phyloP scores from a whole-genome alignment of 495 filamentous ascomycete species.

The Hypomontagnella submonticulosa region DNA sequence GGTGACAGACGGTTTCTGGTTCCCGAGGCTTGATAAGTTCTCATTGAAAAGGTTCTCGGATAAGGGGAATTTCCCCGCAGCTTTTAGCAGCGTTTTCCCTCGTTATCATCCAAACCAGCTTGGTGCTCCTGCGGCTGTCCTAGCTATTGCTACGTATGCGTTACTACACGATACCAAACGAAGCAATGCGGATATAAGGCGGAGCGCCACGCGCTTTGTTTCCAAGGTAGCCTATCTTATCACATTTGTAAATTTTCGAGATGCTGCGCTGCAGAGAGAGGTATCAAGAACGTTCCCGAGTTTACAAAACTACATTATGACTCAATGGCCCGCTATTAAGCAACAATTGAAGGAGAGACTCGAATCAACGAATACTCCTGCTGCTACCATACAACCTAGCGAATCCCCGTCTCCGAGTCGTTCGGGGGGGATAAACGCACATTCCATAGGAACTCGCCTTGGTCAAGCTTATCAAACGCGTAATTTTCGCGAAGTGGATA shows the following conservation, averaged over 20 bases:
- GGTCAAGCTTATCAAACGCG: background rate
- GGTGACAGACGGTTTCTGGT: slow-evolving; percentile 38
- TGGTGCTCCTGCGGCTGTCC: slow-evolving; percentile 38
- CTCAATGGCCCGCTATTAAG: slow-evolving; percentile 39
- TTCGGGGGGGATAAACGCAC: slow-evolving; percentile 4
- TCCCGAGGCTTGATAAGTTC: slow-evolving; percentile 35
- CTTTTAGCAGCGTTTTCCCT: slow-evolving; percentile 50
- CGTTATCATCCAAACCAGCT: slow-evolving; percentile 41
- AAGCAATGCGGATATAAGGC: slow-evolving; percentile 22
- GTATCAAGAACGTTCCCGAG: slow-evolving; percentile 21
- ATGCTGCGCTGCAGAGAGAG: slow-evolving; percentile 13
- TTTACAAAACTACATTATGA: slow-evolving; percentile 35
- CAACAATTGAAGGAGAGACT: slow-evolving; percentile 15
- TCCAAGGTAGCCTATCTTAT: slow-evolving; percentile 39
- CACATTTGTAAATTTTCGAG: slow-evolving; percentile 25
- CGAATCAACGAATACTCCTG: slow-evolving; percentile 16
- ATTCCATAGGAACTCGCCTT: slow-evolving; percentile 12
- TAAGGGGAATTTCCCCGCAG: slow-evolving; percentile 32
- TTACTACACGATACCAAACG: slow-evolving; percentile 52
- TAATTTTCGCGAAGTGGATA: slow-evolving; percentile 34
- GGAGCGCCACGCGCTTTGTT: slow-evolving; percentile 41
- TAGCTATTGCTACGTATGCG: slow-evolving; percentile 56
- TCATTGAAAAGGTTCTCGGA: slow-evolving; percentile 19
- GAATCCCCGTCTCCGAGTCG: slow-evolving; percentile 1
- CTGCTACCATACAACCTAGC: slow-evolving; percentile 24